Evolutionary conservation across 176 grass and related monocot species (phyloP).

Genomic region (Phoenix dactylifera): DNA sequence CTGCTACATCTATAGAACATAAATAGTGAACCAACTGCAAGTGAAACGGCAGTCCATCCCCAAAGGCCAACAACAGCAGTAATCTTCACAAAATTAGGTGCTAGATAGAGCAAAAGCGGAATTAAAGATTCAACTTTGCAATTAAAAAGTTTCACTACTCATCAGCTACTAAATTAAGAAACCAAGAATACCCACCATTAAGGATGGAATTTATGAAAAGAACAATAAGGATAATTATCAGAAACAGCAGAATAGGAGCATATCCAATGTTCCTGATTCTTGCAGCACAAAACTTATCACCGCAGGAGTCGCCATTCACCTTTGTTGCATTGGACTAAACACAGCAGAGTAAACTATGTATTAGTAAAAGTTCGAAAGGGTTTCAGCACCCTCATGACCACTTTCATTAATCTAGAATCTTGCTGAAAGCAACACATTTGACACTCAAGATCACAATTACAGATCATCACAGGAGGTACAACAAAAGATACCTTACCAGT

Average conservation of each 20-base stretch:
- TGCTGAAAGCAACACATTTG: too few species aligned
- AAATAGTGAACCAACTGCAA: slow-evolving; percentile 65
- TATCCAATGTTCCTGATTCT: slow-evolving; percentile 58
- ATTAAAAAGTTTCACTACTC: background rate
- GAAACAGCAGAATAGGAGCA: slow-evolving; percentile 61
- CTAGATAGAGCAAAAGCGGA: slow-evolving; percentile 32
- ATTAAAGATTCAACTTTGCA: slow-evolving; percentile 24
- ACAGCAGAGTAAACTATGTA: slow-evolving; percentile 10
- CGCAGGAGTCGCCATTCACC: slow-evolving; percentile 35
- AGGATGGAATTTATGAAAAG: slow-evolving; percentile 85
- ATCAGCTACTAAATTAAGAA: too few species aligned
- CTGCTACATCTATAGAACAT: slow-evolving; percentile 92
- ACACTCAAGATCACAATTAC: too few species aligned
- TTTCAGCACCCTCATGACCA: background rate
- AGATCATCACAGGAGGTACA: too few species aligned
- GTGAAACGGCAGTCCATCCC: slow-evolving; percentile 67
- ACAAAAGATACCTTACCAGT: too few species aligned
- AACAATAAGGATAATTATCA: slow-evolving; percentile 45
- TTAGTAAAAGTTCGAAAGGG: slow-evolving; percentile 32
- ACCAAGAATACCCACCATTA: slow-evolving; percentile 39
- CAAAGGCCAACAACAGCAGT: slow-evolving; percentile 69
- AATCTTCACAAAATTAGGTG: slow-evolving; percentile 63
- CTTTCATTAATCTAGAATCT: too few species aligned
- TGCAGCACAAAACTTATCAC: slow-evolving; percentile 60
- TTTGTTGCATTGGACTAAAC: slow-evolving; percentile 84